Base-by-base conservation (phyloP, 148 eudicot genomes). In the Agrostemma githago region DNA sequence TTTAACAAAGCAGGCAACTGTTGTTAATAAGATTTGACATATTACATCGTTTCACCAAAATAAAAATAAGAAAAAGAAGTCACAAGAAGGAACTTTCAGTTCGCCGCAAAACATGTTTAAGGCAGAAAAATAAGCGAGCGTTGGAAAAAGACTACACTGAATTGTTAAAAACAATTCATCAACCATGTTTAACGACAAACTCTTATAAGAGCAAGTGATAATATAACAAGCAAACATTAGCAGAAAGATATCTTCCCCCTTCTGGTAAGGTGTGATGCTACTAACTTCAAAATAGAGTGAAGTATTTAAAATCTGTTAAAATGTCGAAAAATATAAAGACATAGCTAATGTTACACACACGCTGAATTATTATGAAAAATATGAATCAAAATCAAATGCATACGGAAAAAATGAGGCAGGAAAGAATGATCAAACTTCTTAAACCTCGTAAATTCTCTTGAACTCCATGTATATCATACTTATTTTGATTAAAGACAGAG, bases 401-500 rank as follows among this genome's bases (percentile, higher is more conserved):
- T 14, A 62, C 15, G 17, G 71, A 38, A 53, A 10, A 17, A 77
- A 53, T 4, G 8, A 70, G 11, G 39, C 11, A 20, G 48, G 40
- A 4, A 19, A 43, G 34, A 58, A 70, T 16, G 51, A 66, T 68
- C 43, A 16, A 41, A 21, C 46, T 51, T 59, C 11, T 73, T 79
- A 74, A 80, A 95, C 98, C 98, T 95, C 96, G 51, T 87, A 90
- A 68, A 95, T 85, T 72, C 97, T 86, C 81, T 84, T 91, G 69
- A 88, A 72, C 72, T 88, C 93, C 98, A 88, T 95, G 85, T 86
- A 92, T 51, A 89, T 84, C 84, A 90, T 68, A 79, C 98, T 95
- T 73, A 88, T 86, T 75, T 76, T 89, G 78, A 95, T 78, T 51
- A 87, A 83, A 57, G 85, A 65, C 68, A 81, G 84, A 37, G 89